A percentile compares a stretch with the other conserved stretches of the same genome.
Evolutionary conservation across 2,329 filamentous ascomycete species (phyloP).

Genomic region (Hypoxylon sp.): DNA sequence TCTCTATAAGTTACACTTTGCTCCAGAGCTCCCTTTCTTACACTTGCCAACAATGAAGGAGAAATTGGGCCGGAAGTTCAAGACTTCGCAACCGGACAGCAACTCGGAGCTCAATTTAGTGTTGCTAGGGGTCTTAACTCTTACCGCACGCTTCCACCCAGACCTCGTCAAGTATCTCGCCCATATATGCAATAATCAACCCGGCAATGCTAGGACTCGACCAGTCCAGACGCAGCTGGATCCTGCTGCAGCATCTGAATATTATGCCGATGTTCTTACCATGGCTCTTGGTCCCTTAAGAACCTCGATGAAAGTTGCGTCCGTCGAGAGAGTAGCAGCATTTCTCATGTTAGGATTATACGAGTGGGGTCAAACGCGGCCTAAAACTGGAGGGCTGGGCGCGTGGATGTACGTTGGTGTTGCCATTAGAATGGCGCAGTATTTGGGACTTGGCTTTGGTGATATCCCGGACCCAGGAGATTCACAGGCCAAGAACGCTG

Average conservation of each 20-base stretch:
- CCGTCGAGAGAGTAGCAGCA: slow-evolving; percentile 76
- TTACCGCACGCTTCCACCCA: slow-evolving; percentile 78
- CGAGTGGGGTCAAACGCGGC: slow-evolving; percentile 76
- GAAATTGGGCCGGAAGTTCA: slow-evolving; percentile 62
- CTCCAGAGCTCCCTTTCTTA: slow-evolving; percentile 79
- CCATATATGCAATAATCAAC: slow-evolving; percentile 57
- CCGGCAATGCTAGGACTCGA: slow-evolving; percentile 56
- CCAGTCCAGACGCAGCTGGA: slow-evolving; percentile 59
- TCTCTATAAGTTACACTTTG: slow-evolving; percentile 79
- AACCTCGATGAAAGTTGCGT: slow-evolving; percentile 65
- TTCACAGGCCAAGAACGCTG: slow-evolving; percentile 35
- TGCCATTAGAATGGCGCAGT: slow-evolving; percentile 75
- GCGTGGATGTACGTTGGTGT: slow-evolving; percentile 78
- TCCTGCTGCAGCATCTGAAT: slow-evolving; percentile 72
- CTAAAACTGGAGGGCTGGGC: slow-evolving; percentile 65
- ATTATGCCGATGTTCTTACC: slow-evolving; percentile 73
- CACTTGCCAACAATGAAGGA: slow-evolving; percentile 75
- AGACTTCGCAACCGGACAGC: slow-evolving; percentile 56
- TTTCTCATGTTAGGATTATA: slow-evolving; percentile 80
- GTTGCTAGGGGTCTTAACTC: slow-evolving; percentile 75
- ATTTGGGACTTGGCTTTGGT: slow-evolving; percentile 72
- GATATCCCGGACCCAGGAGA: slow-evolving; percentile 56
- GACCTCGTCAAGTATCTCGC: slow-evolving; percentile 70
- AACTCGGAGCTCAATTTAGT: slow-evolving; percentile 69
- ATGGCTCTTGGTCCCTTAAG: slow-evolving; percentile 65